Evolutionary conservation across 2,329 filamentous ascomycete genomes (phyloP).

Genomic region (Dactylonectria macrodidyma): DNA sequence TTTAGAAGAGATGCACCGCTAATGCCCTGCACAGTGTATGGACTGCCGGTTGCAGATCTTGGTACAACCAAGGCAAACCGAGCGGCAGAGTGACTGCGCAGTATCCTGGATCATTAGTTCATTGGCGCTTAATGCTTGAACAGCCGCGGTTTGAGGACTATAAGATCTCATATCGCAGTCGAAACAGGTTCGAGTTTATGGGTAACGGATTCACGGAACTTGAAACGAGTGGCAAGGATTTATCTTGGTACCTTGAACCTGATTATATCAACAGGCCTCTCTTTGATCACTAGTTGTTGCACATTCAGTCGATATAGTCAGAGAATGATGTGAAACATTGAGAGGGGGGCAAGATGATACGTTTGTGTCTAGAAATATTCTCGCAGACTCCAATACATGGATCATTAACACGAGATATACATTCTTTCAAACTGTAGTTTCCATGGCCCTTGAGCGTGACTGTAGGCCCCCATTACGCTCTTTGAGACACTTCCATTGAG

Average conservation of each 20-base stretch:
- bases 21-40: conserved; percentile 12
- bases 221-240: conserved; percentile 15
- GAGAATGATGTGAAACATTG: too few relatives aligned
- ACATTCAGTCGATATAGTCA: too few relatives aligned
- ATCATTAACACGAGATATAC: not conserved
- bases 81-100: conserved; percentile 25
- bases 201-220: conserved; percentile 21
- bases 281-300: conserved; percentile 7
- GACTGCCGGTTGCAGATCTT: conserved; percentile 23
- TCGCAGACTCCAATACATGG: not conserved
- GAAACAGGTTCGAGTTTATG: conserved; percentile 32
- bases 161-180: conserved; percentile 19
- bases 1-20: not conserved
- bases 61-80: conserved; percentile 25
- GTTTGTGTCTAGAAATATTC: not conserved
- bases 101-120: conserved; percentile 25
- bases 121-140: conserved; percentile 29
- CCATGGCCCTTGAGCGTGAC: not conserved
- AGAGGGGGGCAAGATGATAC: not conserved
- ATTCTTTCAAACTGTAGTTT: not conserved
- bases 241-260: conserved; percentile 26
- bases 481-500: conserved; percentile 17
- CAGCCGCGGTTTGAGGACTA: conserved; percentile 17
- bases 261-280: conserved; percentile 21
- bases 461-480: not conserved